phyloP scores from a whole-genome alignment of 192 early-diverging fungal species.

The Lunasporangiospora selenospora region DNA sequence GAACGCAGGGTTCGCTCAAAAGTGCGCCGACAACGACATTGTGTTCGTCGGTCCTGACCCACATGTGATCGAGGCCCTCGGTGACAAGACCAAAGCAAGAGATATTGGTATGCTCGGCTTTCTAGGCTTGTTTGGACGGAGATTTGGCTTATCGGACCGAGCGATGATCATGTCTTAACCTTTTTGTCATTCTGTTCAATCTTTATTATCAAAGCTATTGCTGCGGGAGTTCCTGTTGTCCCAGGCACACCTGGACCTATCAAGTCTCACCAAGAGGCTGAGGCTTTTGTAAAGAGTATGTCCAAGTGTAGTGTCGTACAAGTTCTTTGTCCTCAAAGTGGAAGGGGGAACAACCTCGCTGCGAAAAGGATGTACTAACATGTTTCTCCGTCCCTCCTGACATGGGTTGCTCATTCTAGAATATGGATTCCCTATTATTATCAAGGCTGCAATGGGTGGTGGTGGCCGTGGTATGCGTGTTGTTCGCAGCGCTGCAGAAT shows the following conservation, averaged over 20 bases:
- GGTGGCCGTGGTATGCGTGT: slow-evolving; percentile 98
- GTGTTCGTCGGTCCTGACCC: slow-evolving; percentile 90
- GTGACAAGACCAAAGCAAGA: slow-evolving; percentile 96
- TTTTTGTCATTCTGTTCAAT: background rate
- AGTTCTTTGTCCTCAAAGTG: no score
- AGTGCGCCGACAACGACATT: slow-evolving; percentile 88
- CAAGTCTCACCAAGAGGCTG: slow-evolving; percentile 65
- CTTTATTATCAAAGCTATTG: slow-evolving; percentile 58
- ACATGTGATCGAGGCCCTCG: slow-evolving; percentile 85
- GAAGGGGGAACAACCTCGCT: no score
- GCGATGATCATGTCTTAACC: slow-evolving; percentile 1
- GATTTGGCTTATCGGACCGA: no score
- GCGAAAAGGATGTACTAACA: no score
- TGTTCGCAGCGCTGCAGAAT: slow-evolving; percentile 73
- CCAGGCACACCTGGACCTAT: slow-evolving; percentile 93
- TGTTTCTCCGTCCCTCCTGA: no score
- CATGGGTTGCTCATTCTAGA: slow-evolving; percentile 33
- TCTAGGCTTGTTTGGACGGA: no score
- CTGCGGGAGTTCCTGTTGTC: slow-evolving; percentile 88
- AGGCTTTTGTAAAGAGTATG: slow-evolving; percentile 68
- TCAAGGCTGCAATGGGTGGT: slow-evolving; percentile 98
- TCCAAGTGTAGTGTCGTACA: background rate
- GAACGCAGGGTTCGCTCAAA: slow-evolving; percentile 91
- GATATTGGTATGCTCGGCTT: slow-evolving; percentile 66
- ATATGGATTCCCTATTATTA: slow-evolving; percentile 93